These are phyloP conservation scores for Trametes cubensis DNA, from an alignment of 768 basidiomycete genomes.

Conservation along the genomic window DNA sequence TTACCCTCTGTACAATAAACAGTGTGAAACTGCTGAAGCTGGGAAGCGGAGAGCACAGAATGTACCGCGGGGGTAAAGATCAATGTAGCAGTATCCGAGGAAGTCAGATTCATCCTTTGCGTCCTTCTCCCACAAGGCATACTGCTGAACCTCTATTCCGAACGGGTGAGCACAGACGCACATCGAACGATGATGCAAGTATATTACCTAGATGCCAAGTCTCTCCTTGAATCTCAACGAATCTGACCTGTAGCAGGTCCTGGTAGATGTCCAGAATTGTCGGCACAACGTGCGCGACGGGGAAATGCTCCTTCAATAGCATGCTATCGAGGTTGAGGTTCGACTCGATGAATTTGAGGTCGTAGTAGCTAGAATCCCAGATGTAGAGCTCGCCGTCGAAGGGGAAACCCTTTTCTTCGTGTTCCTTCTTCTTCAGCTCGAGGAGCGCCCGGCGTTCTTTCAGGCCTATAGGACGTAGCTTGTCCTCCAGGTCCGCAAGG, in stretches of 20 bases:
- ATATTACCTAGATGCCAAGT: slow-evolving; percentile 78
- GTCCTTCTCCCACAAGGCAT: slow-evolving; percentile 80
- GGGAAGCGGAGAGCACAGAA: slow-evolving; percentile 15
- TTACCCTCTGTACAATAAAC: slow-evolving; percentile 54
- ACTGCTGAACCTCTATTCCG: slow-evolving; percentile 72
- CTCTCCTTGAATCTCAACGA: slow-evolving; percentile 55
- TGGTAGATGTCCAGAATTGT: slow-evolving; percentile 84
- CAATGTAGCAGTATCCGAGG: slow-evolving; percentile 86
- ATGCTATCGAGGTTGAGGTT: slow-evolving; percentile 72
- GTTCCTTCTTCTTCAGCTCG: slow-evolving; percentile 74
- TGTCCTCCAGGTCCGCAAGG: slow-evolving; percentile 71
- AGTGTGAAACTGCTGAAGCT: neutral
- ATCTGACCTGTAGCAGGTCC: slow-evolving; percentile 75
- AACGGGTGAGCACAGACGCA: neutral
- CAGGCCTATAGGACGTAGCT: slow-evolving; percentile 69
- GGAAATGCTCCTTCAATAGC: slow-evolving; percentile 86
- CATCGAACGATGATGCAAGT: neutral
- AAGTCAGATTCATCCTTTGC: slow-evolving; percentile 72
- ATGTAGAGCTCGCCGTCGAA: slow-evolving; percentile 76
- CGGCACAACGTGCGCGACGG: slow-evolving; percentile 79
- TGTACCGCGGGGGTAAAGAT: slow-evolving; percentile 80
- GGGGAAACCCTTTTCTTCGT: slow-evolving; percentile 55
- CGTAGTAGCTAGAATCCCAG: slow-evolving; percentile 84
- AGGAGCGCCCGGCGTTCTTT: slow-evolving; percentile 72
- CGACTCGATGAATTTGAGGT: slow-evolving; percentile 65